These are phyloP conservation scores for Vitellaria paradoxa DNA, from an alignment of 179 eudicot species.

Conservation along the genomic window DNA sequence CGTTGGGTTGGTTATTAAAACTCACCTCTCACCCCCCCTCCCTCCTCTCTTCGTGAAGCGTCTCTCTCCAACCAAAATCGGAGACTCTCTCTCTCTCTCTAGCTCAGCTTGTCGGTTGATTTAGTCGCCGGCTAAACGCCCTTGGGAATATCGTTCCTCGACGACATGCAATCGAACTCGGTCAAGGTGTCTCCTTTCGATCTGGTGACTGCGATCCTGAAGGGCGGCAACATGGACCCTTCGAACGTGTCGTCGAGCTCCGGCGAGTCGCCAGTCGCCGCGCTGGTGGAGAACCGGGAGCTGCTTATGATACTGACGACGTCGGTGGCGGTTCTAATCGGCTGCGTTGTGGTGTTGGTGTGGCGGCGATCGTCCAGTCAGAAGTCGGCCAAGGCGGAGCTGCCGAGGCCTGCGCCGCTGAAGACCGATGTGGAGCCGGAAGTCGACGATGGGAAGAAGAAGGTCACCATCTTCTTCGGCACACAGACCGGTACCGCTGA, in stretches of 20 bases:
- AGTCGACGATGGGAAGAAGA: constrained; percentile 62
- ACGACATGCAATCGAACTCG: constrained; percentile 52
- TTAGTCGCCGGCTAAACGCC: background rate
- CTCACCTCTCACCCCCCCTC: no score
- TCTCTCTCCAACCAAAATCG: no score
- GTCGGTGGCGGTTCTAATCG: constrained; percentile 65
- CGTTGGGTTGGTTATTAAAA: no score
- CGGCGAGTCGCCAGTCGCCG: constrained; percentile 20
- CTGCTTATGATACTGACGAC: constrained; percentile 60
- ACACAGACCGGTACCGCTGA: constrained; percentile 98
- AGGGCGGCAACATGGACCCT: constrained; percentile 44
- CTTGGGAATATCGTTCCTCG: background rate
- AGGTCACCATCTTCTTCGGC: constrained; percentile 78
- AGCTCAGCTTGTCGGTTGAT: no score
- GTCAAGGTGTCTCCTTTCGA: constrained; percentile 72
- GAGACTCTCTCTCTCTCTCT: no score
- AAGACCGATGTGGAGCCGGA: constrained; percentile 41
- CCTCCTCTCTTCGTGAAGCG: no score
- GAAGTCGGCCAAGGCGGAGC: constrained; percentile 16
- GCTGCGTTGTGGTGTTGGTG: constrained; percentile 51
- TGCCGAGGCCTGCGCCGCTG: constrained; percentile 13
- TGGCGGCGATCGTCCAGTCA: constrained; percentile 54
- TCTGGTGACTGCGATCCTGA: constrained; percentile 61
- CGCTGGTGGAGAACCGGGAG: constrained; percentile 59
- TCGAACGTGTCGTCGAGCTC: constrained; percentile 46